A percentile compares a stretch with the other conserved stretches of the same genome.
phyloP scores from a whole-genome alignment of 495 filamentous ascomycete species.

The Hyaloscypha finlandica region DNA sequence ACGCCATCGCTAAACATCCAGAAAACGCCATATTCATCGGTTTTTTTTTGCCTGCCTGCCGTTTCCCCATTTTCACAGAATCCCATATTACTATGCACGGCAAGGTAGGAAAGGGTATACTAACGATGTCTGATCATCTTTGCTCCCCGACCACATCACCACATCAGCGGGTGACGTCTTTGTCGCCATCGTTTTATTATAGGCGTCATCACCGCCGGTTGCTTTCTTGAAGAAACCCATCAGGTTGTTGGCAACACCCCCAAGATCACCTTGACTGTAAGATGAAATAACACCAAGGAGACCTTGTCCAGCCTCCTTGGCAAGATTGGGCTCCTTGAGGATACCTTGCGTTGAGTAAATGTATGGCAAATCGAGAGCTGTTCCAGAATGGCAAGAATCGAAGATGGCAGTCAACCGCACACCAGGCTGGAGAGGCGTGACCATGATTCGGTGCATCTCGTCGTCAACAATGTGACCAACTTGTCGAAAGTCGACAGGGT shows the following conservation, averaged over 20 bases:
- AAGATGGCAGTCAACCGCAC: conserved; percentile 97
- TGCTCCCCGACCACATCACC: conserved; percentile 96
- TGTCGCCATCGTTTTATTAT: conserved; percentile 77
- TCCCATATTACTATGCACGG: conserved; percentile 6
- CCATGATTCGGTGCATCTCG: conserved; percentile 99
- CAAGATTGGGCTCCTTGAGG: conserved; percentile 96
- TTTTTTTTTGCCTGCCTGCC: conserved; percentile 15
- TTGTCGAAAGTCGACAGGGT: conserved; percentile 89
- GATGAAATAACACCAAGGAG: conserved; percentile 85
- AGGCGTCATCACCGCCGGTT: conserved; percentile 77
- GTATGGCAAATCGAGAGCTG: conserved; percentile 93
- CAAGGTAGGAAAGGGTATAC: conserved; percentile 45
- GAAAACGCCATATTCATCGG: conserved; percentile 7
- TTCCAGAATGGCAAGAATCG: conserved; percentile 98
- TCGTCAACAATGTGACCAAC: conserved; percentile 96
- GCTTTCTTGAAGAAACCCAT: conserved; percentile 94
- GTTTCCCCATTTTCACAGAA: conserved; percentile 15
- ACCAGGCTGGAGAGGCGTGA: conserved; percentile 74
- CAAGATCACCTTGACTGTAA: conserved; percentile 88
- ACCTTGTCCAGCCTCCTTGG: conserved; percentile 96
- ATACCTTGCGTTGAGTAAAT: conserved; percentile 94
- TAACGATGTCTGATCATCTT: conserved; percentile 93
- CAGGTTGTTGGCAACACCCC: conserved; percentile 76
- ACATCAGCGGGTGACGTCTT: conserved; percentile 97
- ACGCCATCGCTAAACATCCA: conserved; percentile 21